Evolutionary conservation across 2,329 filamentous ascomycete genomes (phyloP).

Genomic region (Penicillium polonicum): DNA sequence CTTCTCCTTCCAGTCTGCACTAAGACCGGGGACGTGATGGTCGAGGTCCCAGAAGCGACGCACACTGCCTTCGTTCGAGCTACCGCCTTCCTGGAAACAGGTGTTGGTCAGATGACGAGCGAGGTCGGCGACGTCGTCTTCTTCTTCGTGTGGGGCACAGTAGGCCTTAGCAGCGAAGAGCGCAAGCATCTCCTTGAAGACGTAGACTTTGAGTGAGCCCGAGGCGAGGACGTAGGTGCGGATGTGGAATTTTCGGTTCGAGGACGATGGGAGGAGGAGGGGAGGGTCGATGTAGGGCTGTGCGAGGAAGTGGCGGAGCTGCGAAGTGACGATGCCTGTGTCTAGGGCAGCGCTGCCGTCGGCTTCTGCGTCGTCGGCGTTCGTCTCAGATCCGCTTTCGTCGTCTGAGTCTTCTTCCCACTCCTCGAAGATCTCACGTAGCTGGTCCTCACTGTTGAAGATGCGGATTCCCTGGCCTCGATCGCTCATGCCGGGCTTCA

Average conservation of each 20-base stretch:
- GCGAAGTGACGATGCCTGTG: slow-evolving; percentile 72
- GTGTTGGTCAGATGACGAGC: slow-evolving; percentile 89
- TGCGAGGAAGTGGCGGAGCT: slow-evolving; percentile 92
- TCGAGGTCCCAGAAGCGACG: slow-evolving; percentile 71
- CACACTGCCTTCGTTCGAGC: slow-evolving; percentile 62
- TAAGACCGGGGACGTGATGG: slow-evolving; percentile 31
- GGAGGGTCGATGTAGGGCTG: slow-evolving; percentile 94
- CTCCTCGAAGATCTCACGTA: slow-evolving; percentile 84
- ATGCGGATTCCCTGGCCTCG: slow-evolving; percentile 88
- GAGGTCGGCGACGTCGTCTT: slow-evolving; percentile 54
- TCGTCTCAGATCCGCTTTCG: slow-evolving; percentile 38
- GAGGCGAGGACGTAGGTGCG: slow-evolving; percentile 83
- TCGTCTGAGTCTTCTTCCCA: slow-evolving; percentile 74
- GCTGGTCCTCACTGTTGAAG: slow-evolving; percentile 78
- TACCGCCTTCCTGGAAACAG: slow-evolving; percentile 71
- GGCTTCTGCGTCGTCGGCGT: slow-evolving; percentile 37
- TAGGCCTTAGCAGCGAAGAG: slow-evolving; percentile 82
- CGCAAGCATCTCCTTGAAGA: slow-evolving; percentile 88
- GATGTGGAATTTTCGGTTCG: slow-evolving; percentile 86
- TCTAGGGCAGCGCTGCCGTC: slow-evolving; percentile 37
- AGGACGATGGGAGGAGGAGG: slow-evolving; percentile 65
- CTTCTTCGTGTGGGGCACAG: slow-evolving; percentile 54
- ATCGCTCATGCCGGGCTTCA: slow-evolving; percentile 98
- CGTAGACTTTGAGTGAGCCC: slow-evolving; percentile 75
- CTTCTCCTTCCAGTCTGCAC: slow-evolving; percentile 52